Evolutionary conservation across 331 rosid genomes (phyloP).

Genomic region (Dryas integrifolia): DNA sequence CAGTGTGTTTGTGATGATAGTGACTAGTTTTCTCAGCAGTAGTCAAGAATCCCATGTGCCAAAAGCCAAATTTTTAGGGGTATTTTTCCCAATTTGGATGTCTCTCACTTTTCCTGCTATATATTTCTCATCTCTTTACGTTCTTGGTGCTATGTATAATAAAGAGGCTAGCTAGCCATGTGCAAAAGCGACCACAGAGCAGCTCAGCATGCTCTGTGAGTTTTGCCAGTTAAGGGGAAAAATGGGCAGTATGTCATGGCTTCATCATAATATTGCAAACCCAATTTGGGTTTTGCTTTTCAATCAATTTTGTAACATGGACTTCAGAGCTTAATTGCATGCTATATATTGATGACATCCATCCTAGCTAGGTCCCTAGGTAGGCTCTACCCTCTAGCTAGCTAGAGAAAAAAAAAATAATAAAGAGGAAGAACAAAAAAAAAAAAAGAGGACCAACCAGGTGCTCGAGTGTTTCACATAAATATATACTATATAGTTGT

Average conservation of each 20-base stretch:
- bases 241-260: background rate
- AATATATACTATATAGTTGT: no score
- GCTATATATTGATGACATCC: background rate
- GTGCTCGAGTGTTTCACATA: no score
- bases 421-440: no score
- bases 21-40: slow-evolving; percentile 36
- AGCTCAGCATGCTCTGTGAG: slow-evolving; percentile 14
- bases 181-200: slow-evolving; percentile 6
- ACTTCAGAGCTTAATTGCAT: slow-evolving; percentile 3
- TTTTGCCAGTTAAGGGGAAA: slow-evolving; percentile 1
- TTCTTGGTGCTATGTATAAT: background rate
- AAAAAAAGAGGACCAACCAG: no score
- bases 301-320: slow-evolving; percentile 12
- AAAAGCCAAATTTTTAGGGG: slow-evolving; percentile 56
- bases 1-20: slow-evolving; percentile 52
- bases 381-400: background rate
- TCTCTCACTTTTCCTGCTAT: slow-evolving; percentile 4
- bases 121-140: slow-evolving; percentile 6
- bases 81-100: slow-evolving; percentile 22
- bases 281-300: slow-evolving; percentile 2
- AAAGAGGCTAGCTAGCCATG: slow-evolving; percentile 6
- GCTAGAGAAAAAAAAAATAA: no score
- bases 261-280: slow-evolving; percentile 2
- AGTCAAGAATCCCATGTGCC: slow-evolving; percentile 67
- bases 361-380: background rate